Percentiles rank a stretch among this genome's conserved stretches.
Conservation (phyloP, 106 monocot genomes). For the Dendrobium chrysotoxum region DNA sequence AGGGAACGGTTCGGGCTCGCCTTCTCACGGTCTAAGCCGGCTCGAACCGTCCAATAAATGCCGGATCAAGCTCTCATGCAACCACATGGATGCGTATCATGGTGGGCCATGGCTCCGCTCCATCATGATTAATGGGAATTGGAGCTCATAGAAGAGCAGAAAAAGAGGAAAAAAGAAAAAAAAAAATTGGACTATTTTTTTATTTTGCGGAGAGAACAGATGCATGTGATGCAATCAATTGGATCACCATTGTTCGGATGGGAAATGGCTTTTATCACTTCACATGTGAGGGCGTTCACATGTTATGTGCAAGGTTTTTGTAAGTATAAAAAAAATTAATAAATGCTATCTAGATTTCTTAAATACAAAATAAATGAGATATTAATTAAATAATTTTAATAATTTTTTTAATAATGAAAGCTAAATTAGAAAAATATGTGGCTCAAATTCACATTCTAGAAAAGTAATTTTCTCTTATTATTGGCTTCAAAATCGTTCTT, state of each 20-base stretch:
- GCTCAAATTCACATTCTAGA: too few species aligned
- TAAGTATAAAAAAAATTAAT: too few species aligned
- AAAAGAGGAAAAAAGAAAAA: not conserved
- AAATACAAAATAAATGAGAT: too few species aligned
- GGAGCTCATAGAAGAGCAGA: not conserved
- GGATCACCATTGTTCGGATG: not conserved
- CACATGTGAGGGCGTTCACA: not conserved
- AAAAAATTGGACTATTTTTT: not conserved
- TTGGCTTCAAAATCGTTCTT: too few species aligned
- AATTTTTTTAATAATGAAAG: too few species aligned
- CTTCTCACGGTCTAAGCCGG: not conserved
- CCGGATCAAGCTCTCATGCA: not conserved
- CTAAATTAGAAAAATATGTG: too few species aligned
- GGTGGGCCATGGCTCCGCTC: not conserved
- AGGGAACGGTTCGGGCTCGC: not conserved
- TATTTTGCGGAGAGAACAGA: not conserved
- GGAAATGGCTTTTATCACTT: not conserved
- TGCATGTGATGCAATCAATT: not conserved
- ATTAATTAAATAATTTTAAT: too few species aligned
- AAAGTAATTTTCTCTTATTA: too few species aligned
- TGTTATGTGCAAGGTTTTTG: not conserved
- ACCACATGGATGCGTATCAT: not conserved
- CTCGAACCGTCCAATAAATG: not conserved
- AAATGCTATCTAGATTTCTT: too few species aligned
- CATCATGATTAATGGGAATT: not conserved